A percentile compares a stretch with the other conserved stretches of the same genome.
Evolutionary conservation across 768 basidiomycete species (phyloP).

Genomic region (Tylopilus cervinicoccineus): DNA sequence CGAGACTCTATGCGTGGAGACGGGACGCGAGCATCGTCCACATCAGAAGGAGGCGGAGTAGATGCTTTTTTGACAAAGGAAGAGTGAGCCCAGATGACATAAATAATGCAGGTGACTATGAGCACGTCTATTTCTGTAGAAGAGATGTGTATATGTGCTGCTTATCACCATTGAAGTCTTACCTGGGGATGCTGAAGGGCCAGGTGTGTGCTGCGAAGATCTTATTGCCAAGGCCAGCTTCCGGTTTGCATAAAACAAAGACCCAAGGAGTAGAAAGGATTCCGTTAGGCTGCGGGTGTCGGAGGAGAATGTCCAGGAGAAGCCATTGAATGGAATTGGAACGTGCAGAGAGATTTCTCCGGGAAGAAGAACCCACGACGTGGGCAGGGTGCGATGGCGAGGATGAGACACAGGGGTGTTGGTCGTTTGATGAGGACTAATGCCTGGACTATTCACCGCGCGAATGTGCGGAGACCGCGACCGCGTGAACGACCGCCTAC

Average conservation of each 20-base stretch:
- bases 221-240: conserved; percentile 27
- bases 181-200: conserved; percentile 54
- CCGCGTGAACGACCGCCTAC: conserved; percentile 57
- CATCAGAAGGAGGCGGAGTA: conserved; percentile 13
- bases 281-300: conserved; percentile 64
- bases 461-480: conserved; percentile 63
- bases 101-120: conserved; percentile 50
- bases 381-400: conserved; percentile 35
- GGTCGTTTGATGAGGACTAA: conserved; percentile 33
- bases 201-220: conserved; percentile 18
- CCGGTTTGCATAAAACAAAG: conserved; percentile 52
- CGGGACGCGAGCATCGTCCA: conserved; percentile 21
- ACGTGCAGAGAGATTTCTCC: conserved; percentile 43
- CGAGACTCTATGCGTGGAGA: conserved; percentile 48
- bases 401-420: conserved; percentile 40
- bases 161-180: conserved; percentile 11
- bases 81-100: conserved; percentile 60
- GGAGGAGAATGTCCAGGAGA: conserved; percentile 46
- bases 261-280: conserved; percentile 58
- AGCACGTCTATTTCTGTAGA: conserved; percentile 55
- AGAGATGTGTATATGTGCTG: conserved; percentile 1
- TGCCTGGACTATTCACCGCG: conserved; percentile 29
- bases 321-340: conserved; percentile 39
- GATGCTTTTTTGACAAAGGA: conserved; percentile 33
- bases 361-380: conserved; percentile 41